phyloP scores from a whole-genome alignment of 495 filamentous ascomycete species.

The Arthonia radiata region DNA sequence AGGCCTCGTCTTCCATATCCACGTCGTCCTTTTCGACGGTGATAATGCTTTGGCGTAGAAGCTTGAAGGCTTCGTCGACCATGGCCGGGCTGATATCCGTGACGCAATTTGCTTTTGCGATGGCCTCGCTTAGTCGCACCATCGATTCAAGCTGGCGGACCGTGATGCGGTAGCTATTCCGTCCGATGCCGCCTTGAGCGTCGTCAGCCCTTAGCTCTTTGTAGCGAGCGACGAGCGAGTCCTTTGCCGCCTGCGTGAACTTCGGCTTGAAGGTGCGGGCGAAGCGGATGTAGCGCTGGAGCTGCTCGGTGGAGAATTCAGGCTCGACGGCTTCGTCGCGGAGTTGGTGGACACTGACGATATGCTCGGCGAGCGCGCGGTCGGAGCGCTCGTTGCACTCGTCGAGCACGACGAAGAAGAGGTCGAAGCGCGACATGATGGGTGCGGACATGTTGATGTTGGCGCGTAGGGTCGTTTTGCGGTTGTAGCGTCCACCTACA shows the following conservation, averaged over 20 bases:
- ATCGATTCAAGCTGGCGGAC: conserved; percentile 88
- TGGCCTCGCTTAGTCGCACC: conserved; percentile 83
- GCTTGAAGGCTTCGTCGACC: conserved; percentile 71
- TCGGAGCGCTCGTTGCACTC: conserved; percentile 87
- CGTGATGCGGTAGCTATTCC: conserved; percentile 89
- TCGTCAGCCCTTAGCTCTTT: conserved; percentile 89
- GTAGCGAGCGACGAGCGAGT: conserved; percentile 71
- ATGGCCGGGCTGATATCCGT: conserved; percentile 68
- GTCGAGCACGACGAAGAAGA: conserved; percentile 96
- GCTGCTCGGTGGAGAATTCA: conserved; percentile 85
- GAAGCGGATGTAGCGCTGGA: conserved; percentile 94
- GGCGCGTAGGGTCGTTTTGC: conserved; percentile 70
- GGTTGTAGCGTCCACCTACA: conserved; percentile 87
- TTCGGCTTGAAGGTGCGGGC: conserved; percentile 84
- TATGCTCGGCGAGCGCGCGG: conserved; percentile 75
- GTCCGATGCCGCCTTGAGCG: conserved; percentile 74
- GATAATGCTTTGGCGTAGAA: conserved; percentile 83
- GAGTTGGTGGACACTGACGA: conserved; percentile 79
- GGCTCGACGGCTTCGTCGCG: conserved; percentile 76
- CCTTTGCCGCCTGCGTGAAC: conserved; percentile 70
- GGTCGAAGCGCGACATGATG: conserved; percentile 96
- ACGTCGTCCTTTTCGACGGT: conserved; percentile 96
- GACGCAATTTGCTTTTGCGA: conserved; percentile 91
- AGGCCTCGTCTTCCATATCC: conserved; percentile 74
- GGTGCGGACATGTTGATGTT: conserved; percentile 98